Evolutionary conservation across 352 stramenopile genomes (phyloP).

Genomic region (Pythium aristosporum): DNA sequence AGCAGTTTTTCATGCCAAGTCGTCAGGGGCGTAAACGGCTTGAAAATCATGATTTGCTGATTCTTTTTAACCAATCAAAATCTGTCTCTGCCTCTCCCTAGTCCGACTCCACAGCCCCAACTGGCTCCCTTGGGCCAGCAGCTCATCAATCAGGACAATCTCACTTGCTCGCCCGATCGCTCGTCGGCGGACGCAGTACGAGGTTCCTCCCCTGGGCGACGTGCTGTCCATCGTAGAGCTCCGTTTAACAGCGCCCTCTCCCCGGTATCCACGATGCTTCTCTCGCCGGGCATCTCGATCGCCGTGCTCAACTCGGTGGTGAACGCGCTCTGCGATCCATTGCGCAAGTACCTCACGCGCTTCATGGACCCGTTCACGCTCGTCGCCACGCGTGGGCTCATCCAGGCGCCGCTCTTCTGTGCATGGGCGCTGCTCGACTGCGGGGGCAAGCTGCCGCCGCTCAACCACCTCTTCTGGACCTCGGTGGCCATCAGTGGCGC

Average conservation of each 20-base stretch:
- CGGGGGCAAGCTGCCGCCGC: constrained; percentile 41
- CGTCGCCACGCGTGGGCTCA: constrained; percentile 60
- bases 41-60: constrained; percentile 4
- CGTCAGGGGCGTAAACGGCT: neutral
- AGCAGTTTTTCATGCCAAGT: neutral
- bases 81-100: neutral
- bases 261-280: constrained; percentile 35
- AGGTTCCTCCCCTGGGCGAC: neutral
- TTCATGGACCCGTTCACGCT: constrained; percentile 85
- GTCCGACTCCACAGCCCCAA: constrained; percentile 16
- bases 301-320: constrained; percentile 79
- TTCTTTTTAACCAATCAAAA: constrained; percentile 13
- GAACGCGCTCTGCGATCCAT: constrained; percentile 73
- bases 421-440: constrained; percentile 64
- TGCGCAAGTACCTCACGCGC: constrained; percentile 83
- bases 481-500: constrained; percentile 66
- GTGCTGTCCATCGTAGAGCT: neutral
- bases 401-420: constrained; percentile 73
- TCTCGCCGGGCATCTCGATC: constrained; percentile 71
- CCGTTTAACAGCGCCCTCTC: no score
- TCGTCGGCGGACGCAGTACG: no score
- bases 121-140: constrained; percentile 16
- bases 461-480: constrained; percentile 85
- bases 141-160: neutral
- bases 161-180: no score